These are phyloP conservation scores for Exophiala viscosa DNA, from an alignment of 2,329 filamentous ascomycete genomes.

Conservation along the genomic window DNA sequence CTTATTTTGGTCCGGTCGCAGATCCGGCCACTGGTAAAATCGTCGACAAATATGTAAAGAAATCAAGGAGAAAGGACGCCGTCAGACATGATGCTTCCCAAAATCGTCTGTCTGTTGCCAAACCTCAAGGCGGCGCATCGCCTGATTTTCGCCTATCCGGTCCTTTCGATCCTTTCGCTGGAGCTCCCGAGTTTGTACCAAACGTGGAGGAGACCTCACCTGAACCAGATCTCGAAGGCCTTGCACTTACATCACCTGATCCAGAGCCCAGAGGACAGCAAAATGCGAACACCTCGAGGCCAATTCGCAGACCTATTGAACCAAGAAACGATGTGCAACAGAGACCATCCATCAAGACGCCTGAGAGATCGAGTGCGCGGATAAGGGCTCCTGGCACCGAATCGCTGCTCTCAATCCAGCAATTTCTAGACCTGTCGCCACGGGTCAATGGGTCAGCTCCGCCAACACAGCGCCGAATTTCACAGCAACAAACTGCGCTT, in stretches of 20 bases:
- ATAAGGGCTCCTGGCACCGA: neutral
- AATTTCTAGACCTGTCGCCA: constrained; percentile 10
- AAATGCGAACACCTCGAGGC: neutral
- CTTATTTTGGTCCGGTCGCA: no score
- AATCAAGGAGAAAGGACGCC: neutral
- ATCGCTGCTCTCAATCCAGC: constrained; percentile 13
- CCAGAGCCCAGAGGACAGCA: no score
- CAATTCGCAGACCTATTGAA: neutral
- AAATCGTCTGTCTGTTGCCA: neutral
- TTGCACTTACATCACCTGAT: no score
- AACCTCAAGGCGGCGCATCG: neutral
- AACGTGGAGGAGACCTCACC: no score
- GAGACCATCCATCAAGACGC: neutral
- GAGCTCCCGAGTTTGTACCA: neutral
- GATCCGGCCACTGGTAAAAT: no score
- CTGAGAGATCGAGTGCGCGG: neutral
- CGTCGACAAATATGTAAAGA: neutral
- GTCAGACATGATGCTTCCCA: neutral
- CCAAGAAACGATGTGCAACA: neutral
- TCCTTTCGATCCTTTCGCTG: neutral
- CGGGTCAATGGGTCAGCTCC: neutral
- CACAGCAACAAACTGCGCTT: neutral
- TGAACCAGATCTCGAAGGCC: no score
- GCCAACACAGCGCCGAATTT: neutral
- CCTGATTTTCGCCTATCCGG: neutral